Evolutionary conservation across 306 rosid genomes (phyloP), one percentile per base, ranked within the genome.

Genomic region (Ormosia semicastrata): DNA sequence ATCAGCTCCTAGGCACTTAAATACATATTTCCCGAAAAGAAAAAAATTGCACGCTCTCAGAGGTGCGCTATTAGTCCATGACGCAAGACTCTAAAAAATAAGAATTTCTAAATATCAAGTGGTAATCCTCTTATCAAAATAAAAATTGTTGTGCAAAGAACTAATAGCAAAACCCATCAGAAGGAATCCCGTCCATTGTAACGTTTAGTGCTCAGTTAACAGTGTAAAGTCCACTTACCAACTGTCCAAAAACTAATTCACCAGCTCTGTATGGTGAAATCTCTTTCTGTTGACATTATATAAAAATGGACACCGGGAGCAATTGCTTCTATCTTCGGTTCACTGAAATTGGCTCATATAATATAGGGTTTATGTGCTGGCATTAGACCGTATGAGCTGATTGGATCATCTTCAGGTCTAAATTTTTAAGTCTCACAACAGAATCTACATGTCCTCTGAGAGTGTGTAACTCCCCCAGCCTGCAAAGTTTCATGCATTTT

Each of bases 391-490:
- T 93, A 75, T 93, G 89, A 44, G 96, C 89, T 58, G 94, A 62
- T 83, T 81, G 84, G 70, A 93, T 81, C 24, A 63, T 32, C 29
- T 29, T 76, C 37, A 50, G 68, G 82, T 91, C 93, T 74, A 93
- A 82, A 3, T 88, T 93, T 54, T 93, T 93, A 14, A 93, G 95
- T 85, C 96, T 91, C 56, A 84, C 44, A 18, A 91, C 91, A 44
- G 94, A 93, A 50, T 93, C 94, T 71, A 93, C 79, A 77, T 93
- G 96, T 73, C 97, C 97, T 84, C 88, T 91, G 46, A 93, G 84
- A 14, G 89, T 88, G 86, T 93, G 90, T 4, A 89, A 52, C 83
- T 93, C 96, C 64, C 97, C 91, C 57, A 93, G 83, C 88, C 97
- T 92, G 94, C 85, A 64, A 80, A 73, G 57, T 52, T 68, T 68